Evolutionary conservation across 768 basidiomycete genomes (phyloP), one percentile per base, ranked within the genome.

Genomic region (Mycena venus): DNA sequence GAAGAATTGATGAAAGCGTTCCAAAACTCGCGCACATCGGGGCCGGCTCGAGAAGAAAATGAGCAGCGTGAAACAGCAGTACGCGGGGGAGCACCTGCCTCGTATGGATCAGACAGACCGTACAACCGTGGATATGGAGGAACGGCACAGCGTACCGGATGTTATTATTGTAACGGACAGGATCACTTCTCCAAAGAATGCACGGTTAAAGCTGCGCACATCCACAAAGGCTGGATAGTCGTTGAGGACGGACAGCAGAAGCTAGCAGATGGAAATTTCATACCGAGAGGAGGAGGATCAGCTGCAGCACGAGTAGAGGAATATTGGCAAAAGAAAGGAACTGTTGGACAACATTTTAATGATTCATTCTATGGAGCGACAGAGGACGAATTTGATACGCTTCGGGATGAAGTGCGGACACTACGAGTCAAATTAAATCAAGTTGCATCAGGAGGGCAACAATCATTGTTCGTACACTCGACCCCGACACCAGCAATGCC

Each of bases 201-300:
- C n/a, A n/a, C n/a, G n/a, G n/a, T n/a, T n/a, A n/a, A n/a, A n/a
- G n/a, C n/a, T n/a, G n/a, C n/a, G n/a, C n/a, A n/a, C n/a, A n/a
- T n/a, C n/a, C n/a, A n/a, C n/a, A n/a, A n/a, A n/a, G n/a, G n/a
- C n/a, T n/a, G n/a, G 70, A 27, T 72, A 11, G 55, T 36, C 2
- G 51, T 72, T 2, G 70, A 72, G 17, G 70, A 72, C 51, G 70
- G 70, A 2, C 56, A 72, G 29, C 70, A 72, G 21, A 55, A 29
- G 15, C 31, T 72, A 2, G 32, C 62, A 9, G 70, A 72, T 65
- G 70, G 70, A 0, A 49, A 36, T 25, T 56, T 23, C 19, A 72
- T 72, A 36, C 67, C 67, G 3, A 34, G 67, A 59, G 67, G 67
- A 31, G 5, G n/a, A 42, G 69, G 68, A 19, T 61, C 68, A 32